A percentile compares a stretch with the other conserved stretches of the same genome.
These are phyloP conservation scores for Crithidia bombi DNA, from an alignment of 208 protist genomes.

Conservation along the genomic window DNA sequence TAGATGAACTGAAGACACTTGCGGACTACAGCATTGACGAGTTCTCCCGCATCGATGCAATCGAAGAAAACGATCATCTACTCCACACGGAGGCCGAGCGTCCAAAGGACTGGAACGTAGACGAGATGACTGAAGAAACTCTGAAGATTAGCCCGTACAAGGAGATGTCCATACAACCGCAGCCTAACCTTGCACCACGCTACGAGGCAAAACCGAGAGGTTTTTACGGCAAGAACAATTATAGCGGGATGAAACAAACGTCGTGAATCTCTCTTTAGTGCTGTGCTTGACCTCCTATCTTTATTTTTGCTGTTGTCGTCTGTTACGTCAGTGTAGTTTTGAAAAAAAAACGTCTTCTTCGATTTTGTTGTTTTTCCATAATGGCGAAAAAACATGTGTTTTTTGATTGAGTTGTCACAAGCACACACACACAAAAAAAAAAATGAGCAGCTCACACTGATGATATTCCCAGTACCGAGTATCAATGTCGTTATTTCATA, in stretches of 20 bases:
- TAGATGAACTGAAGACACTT: constrained; percentile 57
- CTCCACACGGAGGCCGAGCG: constrained; percentile 52
- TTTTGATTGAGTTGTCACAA: neutral
- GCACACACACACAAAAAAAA: too few species aligned
- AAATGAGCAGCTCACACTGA: too few species aligned
- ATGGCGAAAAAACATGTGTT: too few species aligned
- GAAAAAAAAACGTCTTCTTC: neutral
- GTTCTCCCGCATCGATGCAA: constrained; percentile 72
- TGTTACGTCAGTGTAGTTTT: neutral
- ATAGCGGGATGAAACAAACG: constrained; percentile 80
- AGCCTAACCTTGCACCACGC: constrained; percentile 68
- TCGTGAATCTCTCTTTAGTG: too few species aligned
- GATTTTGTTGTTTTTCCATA: neutral
- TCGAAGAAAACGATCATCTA: constrained; percentile 77
- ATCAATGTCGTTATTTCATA: too few species aligned
- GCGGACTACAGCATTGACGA: constrained; percentile 65
- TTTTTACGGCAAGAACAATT: constrained; percentile 79
- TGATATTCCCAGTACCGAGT: too few species aligned
- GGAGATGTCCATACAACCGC: constrained; percentile 87
- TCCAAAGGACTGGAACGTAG: constrained; percentile 85
- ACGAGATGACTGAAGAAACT: constrained; percentile 74
- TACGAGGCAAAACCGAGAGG: constrained; percentile 83
- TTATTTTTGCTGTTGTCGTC: neutral
- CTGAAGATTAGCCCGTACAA: constrained; percentile 72
- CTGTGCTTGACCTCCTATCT: too few species aligned